phyloP scores from a whole-genome alignment of 2,329 filamentous ascomycete species.

The Graphium sp. region DNA sequence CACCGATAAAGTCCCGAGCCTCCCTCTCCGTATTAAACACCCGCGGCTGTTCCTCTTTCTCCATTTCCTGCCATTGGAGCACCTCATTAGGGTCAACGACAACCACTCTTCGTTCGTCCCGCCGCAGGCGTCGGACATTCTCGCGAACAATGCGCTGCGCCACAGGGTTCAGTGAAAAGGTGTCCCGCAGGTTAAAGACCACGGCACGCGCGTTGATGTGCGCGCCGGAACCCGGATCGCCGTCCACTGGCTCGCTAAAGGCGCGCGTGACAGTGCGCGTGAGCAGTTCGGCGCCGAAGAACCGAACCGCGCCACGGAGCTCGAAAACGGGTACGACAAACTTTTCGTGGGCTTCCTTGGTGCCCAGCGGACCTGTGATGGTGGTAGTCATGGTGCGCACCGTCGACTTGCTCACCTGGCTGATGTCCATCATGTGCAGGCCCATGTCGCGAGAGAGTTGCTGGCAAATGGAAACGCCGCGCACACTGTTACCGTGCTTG shows the following conservation, averaged over 20 bases:
- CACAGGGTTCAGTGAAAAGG: slow-evolving; percentile 13
- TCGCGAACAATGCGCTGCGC: slow-evolving; percentile 13
- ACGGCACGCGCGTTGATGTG: slow-evolving; percentile 12
- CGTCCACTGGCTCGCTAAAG: slow-evolving; percentile 8
- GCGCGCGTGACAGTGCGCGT: slow-evolving; percentile 14
- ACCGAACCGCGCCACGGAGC: slow-evolving; percentile 15
- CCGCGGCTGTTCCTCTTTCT: slow-evolving; percentile 5
- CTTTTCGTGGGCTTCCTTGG: too few relatives aligned
- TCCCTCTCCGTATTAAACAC: slow-evolving; percentile 11
- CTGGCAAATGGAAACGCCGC: slow-evolving; percentile 15
- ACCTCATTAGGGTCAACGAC: slow-evolving; percentile 13
- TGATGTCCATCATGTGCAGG: slow-evolving; percentile 17
- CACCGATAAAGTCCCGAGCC: slow-evolving; percentile 12
- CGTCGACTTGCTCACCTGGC: slow-evolving; percentile 13
- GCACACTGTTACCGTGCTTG: slow-evolving; percentile 15
- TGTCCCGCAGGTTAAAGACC: slow-evolving; percentile 15
- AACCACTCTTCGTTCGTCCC: slow-evolving; percentile 11
- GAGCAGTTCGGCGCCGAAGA: slow-evolving; percentile 15
- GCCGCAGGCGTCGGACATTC: slow-evolving; percentile 10
- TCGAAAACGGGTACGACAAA: slow-evolving; percentile 15
- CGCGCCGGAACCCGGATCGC: slow-evolving; percentile 11
- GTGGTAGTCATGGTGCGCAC: slow-evolving; percentile 13
- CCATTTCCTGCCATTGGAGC: slow-evolving; percentile 8
- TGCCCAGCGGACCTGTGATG: slow-evolving; percentile 11
- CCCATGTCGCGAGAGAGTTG: slow-evolving; percentile 15